Conservation (phyloP, 352 stramenopile genomes). For the Phytopythium delawarense region DNA sequence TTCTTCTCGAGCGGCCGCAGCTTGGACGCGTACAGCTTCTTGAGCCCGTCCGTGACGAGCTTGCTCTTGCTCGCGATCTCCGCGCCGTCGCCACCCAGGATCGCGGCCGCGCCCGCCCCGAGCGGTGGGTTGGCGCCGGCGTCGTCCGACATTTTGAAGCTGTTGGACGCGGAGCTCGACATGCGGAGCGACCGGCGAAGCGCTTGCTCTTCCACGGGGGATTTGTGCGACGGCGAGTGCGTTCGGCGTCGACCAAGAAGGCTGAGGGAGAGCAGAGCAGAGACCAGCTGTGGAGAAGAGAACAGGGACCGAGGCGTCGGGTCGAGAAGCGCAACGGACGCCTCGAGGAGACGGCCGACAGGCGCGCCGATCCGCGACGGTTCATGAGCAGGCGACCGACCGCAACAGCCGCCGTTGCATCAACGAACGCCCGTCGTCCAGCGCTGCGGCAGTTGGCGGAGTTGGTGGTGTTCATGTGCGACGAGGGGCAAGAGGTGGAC, state of each 20-base stretch:
- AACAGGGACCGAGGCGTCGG: not conserved
- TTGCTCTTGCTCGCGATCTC: slow-evolving; percentile 69
- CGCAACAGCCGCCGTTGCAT: no score
- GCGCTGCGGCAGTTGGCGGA: no score
- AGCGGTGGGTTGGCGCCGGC: not conserved
- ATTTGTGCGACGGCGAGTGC: not conserved
- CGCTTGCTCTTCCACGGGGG: not conserved
- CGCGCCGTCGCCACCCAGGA: slow-evolving; percentile 49
- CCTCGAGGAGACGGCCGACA: not conserved
- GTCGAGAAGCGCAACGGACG: not conserved
- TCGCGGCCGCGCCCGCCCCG: slow-evolving; percentile 10
- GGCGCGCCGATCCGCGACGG: not conserved
- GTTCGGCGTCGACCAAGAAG: not conserved
- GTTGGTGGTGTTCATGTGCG: no score
- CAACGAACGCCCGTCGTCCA: no score
- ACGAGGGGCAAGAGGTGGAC: no score
- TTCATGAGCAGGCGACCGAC: not conserved
- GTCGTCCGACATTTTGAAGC: slow-evolving; percentile 6
- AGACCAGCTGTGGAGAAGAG: not conserved
- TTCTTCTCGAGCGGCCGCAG: slow-evolving; percentile 88
- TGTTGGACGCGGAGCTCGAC: slow-evolving; percentile 5
- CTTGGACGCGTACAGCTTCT: slow-evolving; percentile 74
- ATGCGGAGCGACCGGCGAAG: not conserved
- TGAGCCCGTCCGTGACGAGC: slow-evolving; percentile 71
- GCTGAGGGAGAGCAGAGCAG: not conserved